A percentile compares a stretch with the other conserved stretches of the same genome.
Evolutionary conservation across 345 rosid species (phyloP).

Genomic region (Mangifera indica): DNA sequence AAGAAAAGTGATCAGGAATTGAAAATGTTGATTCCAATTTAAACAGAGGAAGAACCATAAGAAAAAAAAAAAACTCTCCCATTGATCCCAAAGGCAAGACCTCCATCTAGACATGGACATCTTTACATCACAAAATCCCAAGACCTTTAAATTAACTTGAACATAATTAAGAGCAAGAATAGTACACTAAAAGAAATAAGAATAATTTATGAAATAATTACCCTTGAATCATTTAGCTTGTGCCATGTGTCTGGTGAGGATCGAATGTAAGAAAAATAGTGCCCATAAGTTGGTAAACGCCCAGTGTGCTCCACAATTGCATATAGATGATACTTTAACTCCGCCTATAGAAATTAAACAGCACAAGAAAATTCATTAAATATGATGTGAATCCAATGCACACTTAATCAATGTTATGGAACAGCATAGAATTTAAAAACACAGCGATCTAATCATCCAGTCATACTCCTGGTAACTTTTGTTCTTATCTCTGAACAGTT

Average conservation of each 20-base stretch:
- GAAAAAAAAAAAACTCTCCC: background rate
- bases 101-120: no score
- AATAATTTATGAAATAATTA: conserved; percentile 23
- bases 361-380: background rate
- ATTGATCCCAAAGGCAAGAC: no score
- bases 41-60: background rate
- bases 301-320: conserved; percentile 82
- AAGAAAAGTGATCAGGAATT: background rate
- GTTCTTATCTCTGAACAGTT: background rate
- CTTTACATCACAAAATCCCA: no score
- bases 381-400: background rate
- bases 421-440: background rate
- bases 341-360: conserved; percentile 33
- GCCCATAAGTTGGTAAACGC: conserved; percentile 54
- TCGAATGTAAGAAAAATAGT: conserved; percentile 63
- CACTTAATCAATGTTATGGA: background rate
- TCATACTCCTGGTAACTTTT: background rate
- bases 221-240: conserved; percentile 63
- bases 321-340: conserved; percentile 60
- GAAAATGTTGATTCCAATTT: background rate
- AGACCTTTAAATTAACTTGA: no score
- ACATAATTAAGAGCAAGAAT: conserved; percentile 8
- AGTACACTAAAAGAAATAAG: background rate
- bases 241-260: conserved; percentile 77
- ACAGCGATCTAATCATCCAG: background rate